phyloP scores from a whole-genome alignment of 345 rosid species.

The Rhodamnia argentea region DNA sequence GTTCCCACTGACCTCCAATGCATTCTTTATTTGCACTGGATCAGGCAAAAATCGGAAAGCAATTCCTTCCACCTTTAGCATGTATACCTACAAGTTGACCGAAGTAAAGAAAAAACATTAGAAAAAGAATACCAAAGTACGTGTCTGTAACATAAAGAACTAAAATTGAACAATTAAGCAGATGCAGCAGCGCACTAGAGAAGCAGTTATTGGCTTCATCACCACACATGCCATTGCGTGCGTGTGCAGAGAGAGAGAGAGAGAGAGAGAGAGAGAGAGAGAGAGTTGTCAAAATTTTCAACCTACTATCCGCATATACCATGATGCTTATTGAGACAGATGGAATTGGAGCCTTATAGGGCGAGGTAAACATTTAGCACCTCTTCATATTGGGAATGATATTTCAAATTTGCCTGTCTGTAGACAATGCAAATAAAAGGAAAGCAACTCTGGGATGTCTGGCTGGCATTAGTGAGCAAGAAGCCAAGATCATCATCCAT shows the following conservation, averaged over 20 bases:
- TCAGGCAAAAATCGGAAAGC: constrained; percentile 92
- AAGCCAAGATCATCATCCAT: neutral
- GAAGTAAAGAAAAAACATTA: neutral
- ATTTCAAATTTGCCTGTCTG: neutral
- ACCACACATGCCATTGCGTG: neutral
- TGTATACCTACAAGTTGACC: constrained; percentile 44
- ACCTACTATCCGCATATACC: neutral
- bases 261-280: neutral
- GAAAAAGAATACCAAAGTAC: neutral
- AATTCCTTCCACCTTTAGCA: constrained; percentile 89
- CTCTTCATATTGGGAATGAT: neutral
- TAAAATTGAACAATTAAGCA: neutral
- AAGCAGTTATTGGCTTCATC: neutral
- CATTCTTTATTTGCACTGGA: constrained; percentile 88
- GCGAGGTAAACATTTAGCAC: neutral
- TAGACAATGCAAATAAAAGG: neutral
- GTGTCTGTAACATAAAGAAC: neutral
- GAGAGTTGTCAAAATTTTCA: neutral
- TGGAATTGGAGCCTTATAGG: neutral
- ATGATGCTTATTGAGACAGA: neutral
- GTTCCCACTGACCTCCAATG: constrained; percentile 56
- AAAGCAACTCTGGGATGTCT: neutral
- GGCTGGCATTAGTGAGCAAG: neutral
- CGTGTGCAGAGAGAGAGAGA: neutral
- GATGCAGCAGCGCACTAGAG: neutral